Evolutionary conservation across 2,329 filamentous ascomycete genomes (phyloP).

Genomic region (Chrysosporium queenslandicum): DNA sequence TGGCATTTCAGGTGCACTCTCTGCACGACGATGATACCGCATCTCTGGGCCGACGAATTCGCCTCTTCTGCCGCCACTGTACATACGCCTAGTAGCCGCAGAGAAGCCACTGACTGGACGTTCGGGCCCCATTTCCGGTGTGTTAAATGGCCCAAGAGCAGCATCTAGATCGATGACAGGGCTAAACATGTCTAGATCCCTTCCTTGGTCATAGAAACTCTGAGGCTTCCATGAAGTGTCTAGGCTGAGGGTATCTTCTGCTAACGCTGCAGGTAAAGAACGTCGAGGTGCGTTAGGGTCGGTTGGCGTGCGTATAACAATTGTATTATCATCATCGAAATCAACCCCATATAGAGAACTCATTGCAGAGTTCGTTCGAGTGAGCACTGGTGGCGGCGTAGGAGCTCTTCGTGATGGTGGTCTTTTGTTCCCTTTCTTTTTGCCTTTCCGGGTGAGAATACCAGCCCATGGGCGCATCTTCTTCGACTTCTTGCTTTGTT

Average conservation of each 20-base stretch:
- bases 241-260: constrained; percentile 21
- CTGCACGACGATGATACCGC: constrained; percentile 42
- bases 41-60: constrained; percentile 41
- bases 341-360: constrained; percentile 37
- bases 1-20: constrained; percentile 42
- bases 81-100: constrained; percentile 37
- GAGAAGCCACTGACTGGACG: constrained; percentile 31
- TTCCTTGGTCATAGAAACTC: constrained; percentile 36
- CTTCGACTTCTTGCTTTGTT: constrained; percentile 49
- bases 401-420: constrained; percentile 32
- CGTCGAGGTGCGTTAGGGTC: constrained; percentile 27
- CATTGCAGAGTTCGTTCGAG: constrained; percentile 34
- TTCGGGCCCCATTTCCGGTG: constrained; percentile 39
- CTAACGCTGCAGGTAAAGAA: constrained; percentile 14
- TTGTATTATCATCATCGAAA: constrained; percentile 42
- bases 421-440: constrained; percentile 36
- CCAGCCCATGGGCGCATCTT: constrained; percentile 59
- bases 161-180: constrained; percentile 91
- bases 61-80: constrained; percentile 40
- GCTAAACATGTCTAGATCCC: constrained; percentile 56
- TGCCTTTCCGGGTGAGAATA: constrained; percentile 42
- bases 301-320: constrained; percentile 38
- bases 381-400: constrained; percentile 38
- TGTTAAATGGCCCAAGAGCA: constrained; percentile 84
- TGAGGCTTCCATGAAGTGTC: constrained; percentile 36